phyloP scores from a whole-genome alignment of 805 yeast genomes.

The Candida anglica region DNA sequence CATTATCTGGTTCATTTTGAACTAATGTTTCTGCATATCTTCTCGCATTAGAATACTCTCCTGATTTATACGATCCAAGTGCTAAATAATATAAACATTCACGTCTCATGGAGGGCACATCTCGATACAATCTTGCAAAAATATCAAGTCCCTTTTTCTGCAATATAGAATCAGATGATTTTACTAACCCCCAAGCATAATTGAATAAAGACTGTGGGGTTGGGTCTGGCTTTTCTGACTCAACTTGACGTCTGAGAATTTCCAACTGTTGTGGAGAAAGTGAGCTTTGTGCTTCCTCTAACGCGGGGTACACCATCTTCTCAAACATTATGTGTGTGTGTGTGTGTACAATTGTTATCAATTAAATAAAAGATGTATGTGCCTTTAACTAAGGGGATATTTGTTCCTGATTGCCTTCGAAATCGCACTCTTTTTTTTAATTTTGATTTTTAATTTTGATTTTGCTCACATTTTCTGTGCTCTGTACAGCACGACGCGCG shows the following conservation, averaged over 20 bases:
- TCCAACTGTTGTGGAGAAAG: slow-evolving; percentile 72
- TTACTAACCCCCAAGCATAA: slow-evolving; percentile 94
- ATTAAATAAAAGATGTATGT: neutral
- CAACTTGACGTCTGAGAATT: slow-evolving; percentile 71
- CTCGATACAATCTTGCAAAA: slow-evolving; percentile 65
- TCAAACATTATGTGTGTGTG: slow-evolving; percentile 5
- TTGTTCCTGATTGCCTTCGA: neutral
- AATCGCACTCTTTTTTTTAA: too few relatives aligned
- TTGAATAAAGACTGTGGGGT: slow-evolving; percentile 85
- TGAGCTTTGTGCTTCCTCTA: slow-evolving; percentile 45
- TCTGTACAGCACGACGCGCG: too few relatives aligned
- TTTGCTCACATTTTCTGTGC: too few relatives aligned
- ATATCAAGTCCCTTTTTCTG: slow-evolving; percentile 79
- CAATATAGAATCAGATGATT: slow-evolving; percentile 56
- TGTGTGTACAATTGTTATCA: neutral
- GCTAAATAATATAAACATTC: slow-evolving; percentile 87
- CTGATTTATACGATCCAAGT: slow-evolving; percentile 82
- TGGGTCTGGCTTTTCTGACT: slow-evolving; percentile 74
- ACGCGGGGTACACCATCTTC: slow-evolving; percentile 29
- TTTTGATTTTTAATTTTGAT: too few relatives aligned
- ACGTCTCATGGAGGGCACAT: slow-evolving; percentile 76
- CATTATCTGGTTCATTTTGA: slow-evolving; percentile 77
- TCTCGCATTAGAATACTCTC: slow-evolving; percentile 82
- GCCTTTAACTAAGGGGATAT: neutral
- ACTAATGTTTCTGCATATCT: slow-evolving; percentile 77